Conservation (phyloP, 169 alveolate genomes). For the Condylostoma magnum region DNA sequence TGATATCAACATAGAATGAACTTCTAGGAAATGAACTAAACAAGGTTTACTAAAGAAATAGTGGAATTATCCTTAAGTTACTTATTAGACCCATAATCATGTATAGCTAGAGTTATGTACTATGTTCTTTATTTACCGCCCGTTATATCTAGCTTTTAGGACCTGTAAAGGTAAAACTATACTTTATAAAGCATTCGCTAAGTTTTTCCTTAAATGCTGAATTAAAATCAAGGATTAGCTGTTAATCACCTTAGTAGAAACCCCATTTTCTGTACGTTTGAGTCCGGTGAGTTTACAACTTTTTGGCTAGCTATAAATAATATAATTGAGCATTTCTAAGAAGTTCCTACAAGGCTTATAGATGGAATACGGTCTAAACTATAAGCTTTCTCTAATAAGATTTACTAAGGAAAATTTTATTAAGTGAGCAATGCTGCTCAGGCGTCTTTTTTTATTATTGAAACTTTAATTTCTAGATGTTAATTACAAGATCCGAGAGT, state of each 20-base stretch:
- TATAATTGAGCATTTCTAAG: not conserved
- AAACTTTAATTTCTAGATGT: not conserved
- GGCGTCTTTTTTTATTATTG: not conserved
- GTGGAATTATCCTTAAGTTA: too few relatives aligned
- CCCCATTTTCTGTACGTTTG: conserved; percentile 4
- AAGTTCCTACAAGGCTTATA: not conserved
- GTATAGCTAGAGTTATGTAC: too few relatives aligned
- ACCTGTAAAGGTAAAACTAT: too few relatives aligned
- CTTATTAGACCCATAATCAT: too few relatives aligned
- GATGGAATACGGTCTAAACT: not conserved
- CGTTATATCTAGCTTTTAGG: too few relatives aligned
- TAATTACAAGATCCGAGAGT: not conserved
- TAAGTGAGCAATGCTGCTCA: not conserved
- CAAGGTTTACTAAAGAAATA: too few relatives aligned
- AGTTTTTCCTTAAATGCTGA: too few relatives aligned
- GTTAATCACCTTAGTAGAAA: not conserved
- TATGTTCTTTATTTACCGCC: too few relatives aligned
- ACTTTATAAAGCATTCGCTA: too few relatives aligned
- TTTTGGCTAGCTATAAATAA: not conserved
- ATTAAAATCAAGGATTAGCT: not conserved
- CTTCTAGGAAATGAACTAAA: too few relatives aligned
- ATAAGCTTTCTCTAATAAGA: not conserved
- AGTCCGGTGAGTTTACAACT: conserved; percentile 16
- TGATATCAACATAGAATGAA: too few relatives aligned
- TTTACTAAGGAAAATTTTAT: not conserved